phyloP scores from a whole-genome alignment of 305 asterid species.

The Fraxinus velutina region DNA sequence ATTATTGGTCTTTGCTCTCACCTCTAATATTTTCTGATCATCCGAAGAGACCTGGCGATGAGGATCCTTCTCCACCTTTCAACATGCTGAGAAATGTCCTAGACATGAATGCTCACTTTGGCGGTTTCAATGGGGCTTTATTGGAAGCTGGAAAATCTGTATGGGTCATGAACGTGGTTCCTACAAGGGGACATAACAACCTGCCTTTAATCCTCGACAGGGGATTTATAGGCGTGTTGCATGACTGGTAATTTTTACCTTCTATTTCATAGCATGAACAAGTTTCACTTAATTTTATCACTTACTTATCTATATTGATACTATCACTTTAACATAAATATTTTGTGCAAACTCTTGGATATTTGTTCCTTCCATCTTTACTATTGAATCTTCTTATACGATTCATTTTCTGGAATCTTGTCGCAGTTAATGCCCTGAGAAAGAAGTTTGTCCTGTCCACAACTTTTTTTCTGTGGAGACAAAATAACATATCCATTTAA shows the following conservation, averaged over 20 bases:
- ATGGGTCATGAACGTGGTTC: constrained; percentile 98
- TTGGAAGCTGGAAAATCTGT: constrained; percentile 75
- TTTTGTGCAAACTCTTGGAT: constrained; percentile 1
- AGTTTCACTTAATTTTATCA: neutral
- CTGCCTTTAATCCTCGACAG: constrained; percentile 85
- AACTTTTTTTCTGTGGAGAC: neutral
- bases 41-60: constrained; percentile 98
- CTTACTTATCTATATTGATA: neutral
- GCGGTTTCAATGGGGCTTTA: constrained; percentile 87
- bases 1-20: constrained; percentile 94
- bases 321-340: neutral
- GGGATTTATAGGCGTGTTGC: constrained; percentile 82
- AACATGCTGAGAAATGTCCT: constrained; percentile 98
- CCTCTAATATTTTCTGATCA: constrained; percentile 96
- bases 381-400: neutral
- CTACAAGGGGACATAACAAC: constrained; percentile 65
- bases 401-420: constrained; percentile 9
- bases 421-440: neutral
- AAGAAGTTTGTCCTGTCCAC: neutral
- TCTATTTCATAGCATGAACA: constrained; percentile 8
- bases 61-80: constrained; percentile 98
- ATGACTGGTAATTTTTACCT: constrained; percentile 70
- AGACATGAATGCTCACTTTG: constrained; percentile 93
- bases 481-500: neutral
- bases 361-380: constrained; percentile 8